phyloP scores from a whole-genome alignment of 352 stramenopile genomes.

The Phytophthora aleatoria region DNA sequence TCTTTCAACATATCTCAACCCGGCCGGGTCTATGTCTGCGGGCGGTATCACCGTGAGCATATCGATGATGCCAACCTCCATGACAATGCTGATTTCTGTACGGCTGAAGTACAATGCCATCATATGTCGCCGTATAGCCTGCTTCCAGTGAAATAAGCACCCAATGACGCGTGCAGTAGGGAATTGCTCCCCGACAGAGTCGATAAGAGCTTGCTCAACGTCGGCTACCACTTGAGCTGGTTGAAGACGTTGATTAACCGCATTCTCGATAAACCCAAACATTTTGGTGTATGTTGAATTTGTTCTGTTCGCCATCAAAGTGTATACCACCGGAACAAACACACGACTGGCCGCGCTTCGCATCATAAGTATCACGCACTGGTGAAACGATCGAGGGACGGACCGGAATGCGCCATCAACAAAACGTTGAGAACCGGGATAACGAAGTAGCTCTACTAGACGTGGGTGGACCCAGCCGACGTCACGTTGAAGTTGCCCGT shows the following conservation, averaged over 20 bases:
- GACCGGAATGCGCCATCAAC: slow-evolving; percentile 33
- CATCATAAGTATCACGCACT: slow-evolving; percentile 30
- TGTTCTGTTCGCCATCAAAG: slow-evolving; percentile 6
- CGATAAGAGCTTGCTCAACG: slow-evolving; percentile 22
- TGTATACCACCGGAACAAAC: slow-evolving; percentile 19
- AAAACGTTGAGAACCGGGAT: slow-evolving; percentile 16
- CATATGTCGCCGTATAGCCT: slow-evolving; percentile 10
- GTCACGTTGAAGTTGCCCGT: background rate
- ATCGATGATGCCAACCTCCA: slow-evolving; percentile 2
- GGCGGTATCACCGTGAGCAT: slow-evolving; percentile 5
- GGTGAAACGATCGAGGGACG: slow-evolving; percentile 12
- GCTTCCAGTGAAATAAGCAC: slow-evolving; percentile 24
- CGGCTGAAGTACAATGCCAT: background rate
- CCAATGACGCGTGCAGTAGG: slow-evolving; percentile 9
- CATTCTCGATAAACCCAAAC: slow-evolving; percentile 12
- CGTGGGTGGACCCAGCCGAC: slow-evolving; percentile 18
- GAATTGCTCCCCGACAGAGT: slow-evolving; percentile 11
- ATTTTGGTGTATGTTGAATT: slow-evolving; percentile 16
- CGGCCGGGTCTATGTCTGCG: background rate
- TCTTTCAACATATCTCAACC: background rate
- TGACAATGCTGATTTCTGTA: background rate
- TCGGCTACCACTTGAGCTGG: slow-evolving; percentile 11
- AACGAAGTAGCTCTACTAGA: slow-evolving; percentile 2
- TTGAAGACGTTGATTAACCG: slow-evolving; percentile 4
- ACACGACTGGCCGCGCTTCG: slow-evolving; percentile 10